phyloP scores from a whole-genome alignment of 805 yeast genomes.

The Suhomyces pyralidae region DNA sequence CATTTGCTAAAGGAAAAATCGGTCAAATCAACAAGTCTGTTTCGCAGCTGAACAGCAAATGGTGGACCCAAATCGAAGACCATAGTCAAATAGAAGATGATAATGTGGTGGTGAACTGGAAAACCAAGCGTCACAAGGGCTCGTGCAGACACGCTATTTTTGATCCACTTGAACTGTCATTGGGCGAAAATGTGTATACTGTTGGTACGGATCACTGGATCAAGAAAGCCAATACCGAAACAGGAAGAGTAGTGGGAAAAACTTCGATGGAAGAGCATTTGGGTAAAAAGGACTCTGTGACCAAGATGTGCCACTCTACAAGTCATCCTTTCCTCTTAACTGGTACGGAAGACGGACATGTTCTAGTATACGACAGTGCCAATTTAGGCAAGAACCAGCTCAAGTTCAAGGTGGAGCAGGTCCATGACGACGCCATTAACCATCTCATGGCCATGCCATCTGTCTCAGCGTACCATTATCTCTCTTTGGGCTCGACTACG shows the following conservation, averaged over 20 bases:
- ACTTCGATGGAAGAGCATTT: constrained; percentile 22
- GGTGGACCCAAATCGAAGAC: constrained; percentile 44
- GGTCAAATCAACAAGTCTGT: constrained; percentile 23
- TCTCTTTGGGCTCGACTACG: constrained; percentile 80
- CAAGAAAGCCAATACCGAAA: constrained; percentile 65
- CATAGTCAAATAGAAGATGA: constrained; percentile 22
- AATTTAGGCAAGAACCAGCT: constrained; percentile 39
- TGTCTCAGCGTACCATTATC: constrained; percentile 72
- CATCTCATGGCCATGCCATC: constrained; percentile 68
- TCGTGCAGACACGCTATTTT: constrained; percentile 74
- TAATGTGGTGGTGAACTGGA: constrained; percentile 56
- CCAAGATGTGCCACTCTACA: constrained; percentile 45
- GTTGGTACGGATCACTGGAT: constrained; percentile 79
- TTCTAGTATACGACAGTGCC: constrained; percentile 60
- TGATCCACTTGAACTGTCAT: constrained; percentile 45
- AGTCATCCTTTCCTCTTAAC: constrained; percentile 50
- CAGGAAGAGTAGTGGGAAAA: constrained; percentile 75
- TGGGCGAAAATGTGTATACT: constrained; percentile 57
- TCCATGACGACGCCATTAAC: constrained; percentile 78
- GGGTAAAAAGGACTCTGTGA: constrained; percentile 29
- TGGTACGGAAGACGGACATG: constrained; percentile 69
- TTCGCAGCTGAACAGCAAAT: constrained; percentile 36
- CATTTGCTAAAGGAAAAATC: constrained; percentile 22
- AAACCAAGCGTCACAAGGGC: constrained; percentile 86
- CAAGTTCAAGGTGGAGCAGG: constrained; percentile 47